These are phyloP conservation scores for Isatis lusitanica DNA, from an alignment of 441 rosid species.

Conservation along the genomic window DNA sequence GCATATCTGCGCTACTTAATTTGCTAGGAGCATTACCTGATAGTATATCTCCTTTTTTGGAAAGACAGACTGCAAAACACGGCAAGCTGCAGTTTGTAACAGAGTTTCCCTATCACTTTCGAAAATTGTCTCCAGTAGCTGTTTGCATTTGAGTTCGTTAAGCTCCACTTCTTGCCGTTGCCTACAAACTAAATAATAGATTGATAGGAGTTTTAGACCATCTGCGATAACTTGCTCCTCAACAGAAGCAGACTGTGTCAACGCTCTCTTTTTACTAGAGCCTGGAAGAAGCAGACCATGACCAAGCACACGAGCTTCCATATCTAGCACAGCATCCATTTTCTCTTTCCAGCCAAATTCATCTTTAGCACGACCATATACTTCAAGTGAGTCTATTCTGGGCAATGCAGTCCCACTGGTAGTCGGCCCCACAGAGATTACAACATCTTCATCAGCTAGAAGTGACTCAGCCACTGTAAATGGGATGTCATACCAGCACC, in stretches of 20 bases:
- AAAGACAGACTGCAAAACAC: slow-evolving; percentile 88
- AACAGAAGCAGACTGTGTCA: slow-evolving; percentile 69
- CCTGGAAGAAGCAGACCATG: slow-evolving; percentile 68
- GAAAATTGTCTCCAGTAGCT: slow-evolving; percentile 76
- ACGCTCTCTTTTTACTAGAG: slow-evolving; percentile 68
- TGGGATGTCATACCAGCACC: slow-evolving; percentile 99
- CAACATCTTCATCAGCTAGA: slow-evolving; percentile 98
- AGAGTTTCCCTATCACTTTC: slow-evolving; percentile 93
- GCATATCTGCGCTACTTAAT: slow-evolving; percentile 7
- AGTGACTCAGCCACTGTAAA: slow-evolving; percentile 98
- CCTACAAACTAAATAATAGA: slow-evolving; percentile 61
- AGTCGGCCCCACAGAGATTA: slow-evolving; percentile 84
- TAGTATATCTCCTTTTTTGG: slow-evolving; percentile 83
- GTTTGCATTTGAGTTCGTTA: slow-evolving; percentile 80
- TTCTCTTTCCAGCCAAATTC: slow-evolving; percentile 99
- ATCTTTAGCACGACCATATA: slow-evolving; percentile 98
- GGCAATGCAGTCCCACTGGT: slow-evolving; percentile 84
- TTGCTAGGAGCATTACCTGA: slow-evolving; percentile 55
- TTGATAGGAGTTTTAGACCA: slow-evolving; percentile 89
- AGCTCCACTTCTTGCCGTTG: slow-evolving; percentile 66
- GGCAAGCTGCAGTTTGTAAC: slow-evolving; percentile 93
- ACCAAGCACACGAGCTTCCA: slow-evolving; percentile 98
- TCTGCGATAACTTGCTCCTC: slow-evolving; percentile 98
- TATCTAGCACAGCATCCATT: slow-evolving; percentile 89
- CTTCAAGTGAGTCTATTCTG: slow-evolving; percentile 96